phyloP scores from a whole-genome alignment of 106 monocot genomes.

The Triglochin maritima region DNA sequence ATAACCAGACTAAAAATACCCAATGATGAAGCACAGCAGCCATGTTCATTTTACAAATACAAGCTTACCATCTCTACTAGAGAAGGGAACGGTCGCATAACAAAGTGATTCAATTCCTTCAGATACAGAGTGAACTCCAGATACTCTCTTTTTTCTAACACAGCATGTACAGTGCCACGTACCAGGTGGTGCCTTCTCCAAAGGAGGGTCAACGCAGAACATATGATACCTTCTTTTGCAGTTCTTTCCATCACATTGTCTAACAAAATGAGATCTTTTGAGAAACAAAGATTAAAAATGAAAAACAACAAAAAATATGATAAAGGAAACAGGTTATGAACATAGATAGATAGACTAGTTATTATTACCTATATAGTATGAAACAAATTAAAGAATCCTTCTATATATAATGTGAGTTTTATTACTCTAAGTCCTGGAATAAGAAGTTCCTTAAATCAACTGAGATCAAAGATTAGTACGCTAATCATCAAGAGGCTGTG shows the following conservation, averaged over 20 bases:
- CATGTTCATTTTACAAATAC: no score
- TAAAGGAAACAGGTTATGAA: not conserved
- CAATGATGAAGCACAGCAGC: no score
- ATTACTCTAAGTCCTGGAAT: not conserved
- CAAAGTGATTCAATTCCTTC: slow-evolving; percentile 57
- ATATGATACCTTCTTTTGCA: slow-evolving; percentile 65
- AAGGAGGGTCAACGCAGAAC: slow-evolving; percentile 55
- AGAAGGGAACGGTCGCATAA: no score
- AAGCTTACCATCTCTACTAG: no score
- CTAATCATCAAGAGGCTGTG: no score
- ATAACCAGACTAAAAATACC: no score
- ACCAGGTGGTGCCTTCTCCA: slow-evolving; percentile 31
- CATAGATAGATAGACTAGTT: not conserved
- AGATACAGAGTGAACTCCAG: slow-evolving; percentile 44
- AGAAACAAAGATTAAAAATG: not conserved
- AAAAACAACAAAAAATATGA: not conserved
- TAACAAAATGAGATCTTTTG: slow-evolving; percentile 3
- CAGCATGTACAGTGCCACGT: slow-evolving; percentile 55
- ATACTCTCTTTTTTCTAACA: slow-evolving; percentile 45
- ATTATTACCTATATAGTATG: not conserved
- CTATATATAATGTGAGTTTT: not conserved
- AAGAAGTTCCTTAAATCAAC: no score
- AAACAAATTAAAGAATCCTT: not conserved
- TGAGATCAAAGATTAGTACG: no score
- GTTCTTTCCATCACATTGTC: slow-evolving; percentile 62